Percentiles rank a stretch among this genome's conserved stretches.
These are phyloP conservation scores for Coemansia sp. DNA, from an alignment of 192 early-diverging fungal species.

Conservation along the genomic window DNA sequence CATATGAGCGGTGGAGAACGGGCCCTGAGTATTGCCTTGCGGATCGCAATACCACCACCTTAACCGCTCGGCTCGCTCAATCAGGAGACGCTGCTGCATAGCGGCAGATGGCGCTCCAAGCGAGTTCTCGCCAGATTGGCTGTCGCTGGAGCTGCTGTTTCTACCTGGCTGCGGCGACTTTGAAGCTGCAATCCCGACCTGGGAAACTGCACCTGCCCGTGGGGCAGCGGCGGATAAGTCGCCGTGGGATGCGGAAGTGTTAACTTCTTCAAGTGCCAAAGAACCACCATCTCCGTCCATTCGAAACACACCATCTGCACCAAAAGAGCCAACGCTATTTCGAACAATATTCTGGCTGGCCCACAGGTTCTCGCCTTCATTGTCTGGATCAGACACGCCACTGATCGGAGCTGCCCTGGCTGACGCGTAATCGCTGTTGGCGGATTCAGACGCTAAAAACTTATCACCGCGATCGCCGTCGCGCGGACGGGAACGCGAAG, in stretches of 20 bases:
- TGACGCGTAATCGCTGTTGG: conserved; percentile 5
- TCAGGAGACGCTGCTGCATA: conserved; percentile 18
- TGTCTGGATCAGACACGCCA: conserved; percentile 13
- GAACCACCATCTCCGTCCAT: conserved; percentile 55
- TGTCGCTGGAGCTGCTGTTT: conserved; percentile 10
- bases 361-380: conserved; percentile 51
- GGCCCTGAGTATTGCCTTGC: conserved; percentile 81
- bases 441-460: neutral
- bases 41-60: conserved; percentile 87
- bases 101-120: conserved; percentile 7
- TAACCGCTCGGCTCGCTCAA: conserved; percentile 41
- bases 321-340: conserved; percentile 65
- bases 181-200: neutral
- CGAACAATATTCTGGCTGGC: conserved; percentile 59
- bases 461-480: conserved; percentile 1
- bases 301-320: conserved; percentile 67
- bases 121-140: conserved; percentile 20
- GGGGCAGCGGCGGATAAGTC: neutral
- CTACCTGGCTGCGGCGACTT: conserved; percentile 1
- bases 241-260: conserved; percentile 11
- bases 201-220: no score
- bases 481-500: conserved; percentile 2
- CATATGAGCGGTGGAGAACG: conserved; percentile 87
- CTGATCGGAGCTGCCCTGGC: neutral
- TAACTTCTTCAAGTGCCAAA: conserved; percentile 4